Evolutionary conservation across 108 stramenopile species (phyloP).

Genomic region (Bacterosira constricta): DNA sequence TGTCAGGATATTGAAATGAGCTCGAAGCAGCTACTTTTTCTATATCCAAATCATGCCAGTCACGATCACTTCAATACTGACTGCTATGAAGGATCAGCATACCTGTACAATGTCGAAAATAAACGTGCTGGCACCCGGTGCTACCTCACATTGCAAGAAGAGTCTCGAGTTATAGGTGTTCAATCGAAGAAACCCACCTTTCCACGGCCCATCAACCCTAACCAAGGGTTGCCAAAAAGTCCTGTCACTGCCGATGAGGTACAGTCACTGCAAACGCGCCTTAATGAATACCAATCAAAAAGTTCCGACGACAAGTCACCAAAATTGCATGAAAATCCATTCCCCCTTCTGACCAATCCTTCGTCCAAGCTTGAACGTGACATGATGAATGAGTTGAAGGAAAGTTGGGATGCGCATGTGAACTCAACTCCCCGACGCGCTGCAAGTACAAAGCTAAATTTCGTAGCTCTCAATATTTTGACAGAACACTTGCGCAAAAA

Average conservation of each 20-base stretch:
- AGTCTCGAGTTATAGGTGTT: slow-evolving; percentile 15
- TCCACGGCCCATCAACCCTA: slow-evolving; percentile 11
- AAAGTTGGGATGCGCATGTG: slow-evolving; percentile 31
- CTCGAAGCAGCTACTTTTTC: slow-evolving; percentile 17
- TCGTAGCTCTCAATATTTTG: not conserved
- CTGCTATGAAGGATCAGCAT: slow-evolving; percentile 19
- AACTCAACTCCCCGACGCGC: too few species aligned
- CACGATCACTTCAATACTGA: not conserved
- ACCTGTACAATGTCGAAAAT: slow-evolving; percentile 22
- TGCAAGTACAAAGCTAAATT: not conserved
- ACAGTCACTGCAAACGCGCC: not conserved
- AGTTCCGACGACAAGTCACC: not conserved
- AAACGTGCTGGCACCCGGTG: slow-evolving; percentile 1
- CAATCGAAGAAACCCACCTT: not conserved
- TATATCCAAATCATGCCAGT: not conserved
- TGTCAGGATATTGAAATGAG: slow-evolving; percentile 19
- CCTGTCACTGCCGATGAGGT: not conserved
- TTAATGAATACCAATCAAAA: not conserved
- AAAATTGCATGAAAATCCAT: not conserved
- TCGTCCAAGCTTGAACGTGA: slow-evolving; percentile 20
- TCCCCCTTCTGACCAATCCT: slow-evolving; percentile 8
- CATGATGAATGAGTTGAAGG: slow-evolving; percentile 23
- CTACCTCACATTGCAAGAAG: slow-evolving; percentile 22
- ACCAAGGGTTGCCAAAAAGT: not conserved
- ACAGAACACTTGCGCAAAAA: not conserved